These are phyloP conservation scores for Coemansia sp. DNA, from an alignment of 192 early-diverging fungal genomes.

Conservation along the genomic window DNA sequence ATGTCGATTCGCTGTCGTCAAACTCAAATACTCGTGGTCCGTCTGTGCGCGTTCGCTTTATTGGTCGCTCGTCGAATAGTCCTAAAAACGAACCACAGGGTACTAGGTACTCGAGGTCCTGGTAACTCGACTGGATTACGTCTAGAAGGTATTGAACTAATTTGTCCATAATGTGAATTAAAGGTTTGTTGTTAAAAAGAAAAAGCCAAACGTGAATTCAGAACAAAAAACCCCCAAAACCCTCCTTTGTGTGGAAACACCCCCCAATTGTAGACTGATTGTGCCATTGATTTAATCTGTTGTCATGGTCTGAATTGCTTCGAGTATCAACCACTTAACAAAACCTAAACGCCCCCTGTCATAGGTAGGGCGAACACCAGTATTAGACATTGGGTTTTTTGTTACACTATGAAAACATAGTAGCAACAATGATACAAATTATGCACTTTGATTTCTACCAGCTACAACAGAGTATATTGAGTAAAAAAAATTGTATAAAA, in stretches of 20 bases:
- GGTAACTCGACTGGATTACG: slow-evolving; percentile 53
- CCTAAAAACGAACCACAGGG: slow-evolving; percentile 56
- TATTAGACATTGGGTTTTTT: too few species aligned
- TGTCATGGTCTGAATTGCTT: too few species aligned
- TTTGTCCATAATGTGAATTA: slow-evolving; percentile 19
- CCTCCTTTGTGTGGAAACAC: neutral
- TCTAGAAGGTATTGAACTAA: slow-evolving; percentile 39
- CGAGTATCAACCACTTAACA: too few species aligned
- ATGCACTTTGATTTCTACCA: too few species aligned
- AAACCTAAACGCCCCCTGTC: too few species aligned
- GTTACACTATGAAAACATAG: too few species aligned
- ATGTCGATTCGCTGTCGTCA: slow-evolving; percentile 53
- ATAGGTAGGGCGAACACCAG: too few species aligned
- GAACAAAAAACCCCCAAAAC: too few species aligned
- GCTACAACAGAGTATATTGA: too few species aligned
- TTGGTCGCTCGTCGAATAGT: slow-evolving; percentile 55
- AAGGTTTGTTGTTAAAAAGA: neutral
- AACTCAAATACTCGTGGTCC: slow-evolving; percentile 31
- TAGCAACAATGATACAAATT: too few species aligned
- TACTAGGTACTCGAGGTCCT: slow-evolving; percentile 53
- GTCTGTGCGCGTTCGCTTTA: slow-evolving; percentile 40
- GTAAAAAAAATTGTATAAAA: too few species aligned
- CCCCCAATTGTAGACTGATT: neutral
- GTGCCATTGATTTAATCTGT: too few species aligned
- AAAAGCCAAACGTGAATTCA: slow-evolving; percentile 1